phyloP scores from a whole-genome alignment of 208 protist species.

The Phytomonas sp. region DNA sequence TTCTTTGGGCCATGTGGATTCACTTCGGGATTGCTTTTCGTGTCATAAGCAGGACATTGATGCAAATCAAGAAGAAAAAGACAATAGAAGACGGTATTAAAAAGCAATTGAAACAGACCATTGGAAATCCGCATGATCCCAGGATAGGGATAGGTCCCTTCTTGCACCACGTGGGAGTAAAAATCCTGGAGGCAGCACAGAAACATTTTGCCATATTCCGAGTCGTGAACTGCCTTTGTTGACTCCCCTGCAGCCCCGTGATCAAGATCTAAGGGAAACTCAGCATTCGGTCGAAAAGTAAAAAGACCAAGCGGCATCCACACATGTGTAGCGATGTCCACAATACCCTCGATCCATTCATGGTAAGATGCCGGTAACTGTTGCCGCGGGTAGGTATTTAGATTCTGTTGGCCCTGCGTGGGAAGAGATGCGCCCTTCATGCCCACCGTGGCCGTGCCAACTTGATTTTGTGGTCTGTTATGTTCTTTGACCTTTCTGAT shows the following conservation, averaged over 20 bases:
- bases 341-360: slow-evolving; percentile 15
- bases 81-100: slow-evolving; percentile 66
- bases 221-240: neutral
- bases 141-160: neutral
- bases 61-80: slow-evolving; percentile 21
- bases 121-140: slow-evolving; percentile 15
- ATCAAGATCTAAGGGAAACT: neutral
- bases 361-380: neutral
- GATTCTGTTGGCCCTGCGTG: neutral
- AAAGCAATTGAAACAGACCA: slow-evolving; percentile 40
- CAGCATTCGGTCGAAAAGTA: slow-evolving; percentile 12
- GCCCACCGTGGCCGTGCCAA: neutral
- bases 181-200: slow-evolving; percentile 12
- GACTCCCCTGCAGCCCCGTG: neutral
- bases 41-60: neutral
- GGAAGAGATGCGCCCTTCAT: neutral
- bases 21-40: slow-evolving; percentile 18
- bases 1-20: slow-evolving; percentile 24
- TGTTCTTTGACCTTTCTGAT: neutral
- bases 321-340: slow-evolving; percentile 23
- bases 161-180: neutral
- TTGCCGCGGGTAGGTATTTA: neutral
- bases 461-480: neutral
- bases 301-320: slow-evolving; percentile 55
- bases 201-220: slow-evolving; percentile 16